These are phyloP conservation scores for Kandelia obovata DNA, from an alignment of 345 rosid species.

Conservation along the genomic window DNA sequence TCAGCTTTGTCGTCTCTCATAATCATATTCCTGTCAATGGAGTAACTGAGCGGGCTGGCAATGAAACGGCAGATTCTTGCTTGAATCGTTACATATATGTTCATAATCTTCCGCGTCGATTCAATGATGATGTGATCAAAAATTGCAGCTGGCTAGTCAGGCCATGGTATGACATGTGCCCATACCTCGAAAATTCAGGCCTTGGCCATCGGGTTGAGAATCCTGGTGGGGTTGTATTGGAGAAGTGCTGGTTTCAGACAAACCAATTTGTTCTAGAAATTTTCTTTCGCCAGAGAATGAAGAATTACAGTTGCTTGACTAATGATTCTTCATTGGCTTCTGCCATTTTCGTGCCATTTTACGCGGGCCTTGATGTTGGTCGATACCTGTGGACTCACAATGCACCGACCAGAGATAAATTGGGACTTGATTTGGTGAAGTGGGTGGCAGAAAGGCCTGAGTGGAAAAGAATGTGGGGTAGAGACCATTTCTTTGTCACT, in stretches of 20 bases:
- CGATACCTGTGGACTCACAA: constrained; percentile 17
- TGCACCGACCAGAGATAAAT: constrained; percentile 1
- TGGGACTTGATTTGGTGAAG: constrained; percentile 11
- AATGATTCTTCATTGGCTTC: constrained; percentile 17
- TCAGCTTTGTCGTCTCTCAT: not conserved
- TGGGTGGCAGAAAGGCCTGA: constrained; percentile 12
- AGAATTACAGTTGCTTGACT: constrained; percentile 17
- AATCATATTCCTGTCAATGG: not conserved
- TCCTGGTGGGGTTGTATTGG: not conserved
- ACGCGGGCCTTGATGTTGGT: constrained; percentile 13
- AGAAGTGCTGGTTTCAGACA: constrained; percentile 18
- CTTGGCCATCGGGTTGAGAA: constrained; percentile 9
- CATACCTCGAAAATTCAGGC: constrained; percentile 3
- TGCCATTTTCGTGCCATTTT: constrained; percentile 21
- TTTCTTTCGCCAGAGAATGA: constrained; percentile 20
- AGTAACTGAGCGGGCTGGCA: not conserved
- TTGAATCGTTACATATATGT: constrained; percentile 17
- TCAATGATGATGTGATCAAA: constrained; percentile 12
- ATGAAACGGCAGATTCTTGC: constrained; percentile 4
- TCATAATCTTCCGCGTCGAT: constrained; percentile 13
- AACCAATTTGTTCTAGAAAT: constrained; percentile 18
- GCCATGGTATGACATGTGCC: constrained; percentile 20
- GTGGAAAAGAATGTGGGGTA: constrained; percentile 19
- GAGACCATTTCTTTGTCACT: constrained; percentile 23
- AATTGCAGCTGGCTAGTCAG: constrained; percentile 9